A percentile compares a stretch with the other conserved stretches of the same genome.
Evolutionary conservation across 345 rosid genomes (phyloP).

Genomic region (Hypericum perforatum): DNA sequence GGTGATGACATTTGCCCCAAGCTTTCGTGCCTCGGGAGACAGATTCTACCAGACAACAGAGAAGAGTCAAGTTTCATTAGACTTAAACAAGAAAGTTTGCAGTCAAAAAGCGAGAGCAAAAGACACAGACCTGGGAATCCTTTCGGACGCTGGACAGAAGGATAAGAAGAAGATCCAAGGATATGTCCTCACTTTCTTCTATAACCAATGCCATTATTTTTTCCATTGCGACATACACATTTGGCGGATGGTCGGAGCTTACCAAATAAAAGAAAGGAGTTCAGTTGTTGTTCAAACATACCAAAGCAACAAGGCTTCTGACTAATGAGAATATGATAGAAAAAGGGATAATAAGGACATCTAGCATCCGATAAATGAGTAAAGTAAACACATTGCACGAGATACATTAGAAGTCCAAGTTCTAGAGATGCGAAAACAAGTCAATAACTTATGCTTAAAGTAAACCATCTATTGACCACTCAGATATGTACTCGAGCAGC

Average conservation of each 20-base stretch:
- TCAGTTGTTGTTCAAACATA: conserved; percentile 6
- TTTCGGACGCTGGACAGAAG: conserved; percentile 56
- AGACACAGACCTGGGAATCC: conserved; percentile 45
- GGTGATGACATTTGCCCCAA: conserved; percentile 49
- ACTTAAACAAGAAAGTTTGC: neutral
- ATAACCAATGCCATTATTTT: conserved; percentile 54
- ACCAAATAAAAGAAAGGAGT: conserved; percentile 13
- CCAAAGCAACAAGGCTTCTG: neutral
- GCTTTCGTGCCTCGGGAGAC: conserved; percentile 40
- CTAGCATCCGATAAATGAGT: too few relatives aligned
- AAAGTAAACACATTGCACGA: too few relatives aligned
- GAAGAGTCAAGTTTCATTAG: conserved; percentile 8
- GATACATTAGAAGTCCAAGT: too few relatives aligned
- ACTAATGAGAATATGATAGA: too few relatives aligned
- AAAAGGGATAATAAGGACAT: too few relatives aligned
- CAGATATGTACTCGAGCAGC: too few relatives aligned
- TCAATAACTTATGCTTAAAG: too few relatives aligned
- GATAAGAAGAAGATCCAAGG: conserved; percentile 38
- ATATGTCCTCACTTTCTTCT: conserved; percentile 55
- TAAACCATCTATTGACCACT: too few relatives aligned
- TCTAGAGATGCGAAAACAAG: too few relatives aligned
- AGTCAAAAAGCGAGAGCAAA: neutral
- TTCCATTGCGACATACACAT: conserved; percentile 53
- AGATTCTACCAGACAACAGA: conserved; percentile 25
- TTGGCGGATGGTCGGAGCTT: conserved; percentile 46